Percentiles rank a stretch among this genome's conserved stretches.
Evolutionary conservation across 169 alveolate species (phyloP).

Genomic region (Eimeria maxima): DNA sequence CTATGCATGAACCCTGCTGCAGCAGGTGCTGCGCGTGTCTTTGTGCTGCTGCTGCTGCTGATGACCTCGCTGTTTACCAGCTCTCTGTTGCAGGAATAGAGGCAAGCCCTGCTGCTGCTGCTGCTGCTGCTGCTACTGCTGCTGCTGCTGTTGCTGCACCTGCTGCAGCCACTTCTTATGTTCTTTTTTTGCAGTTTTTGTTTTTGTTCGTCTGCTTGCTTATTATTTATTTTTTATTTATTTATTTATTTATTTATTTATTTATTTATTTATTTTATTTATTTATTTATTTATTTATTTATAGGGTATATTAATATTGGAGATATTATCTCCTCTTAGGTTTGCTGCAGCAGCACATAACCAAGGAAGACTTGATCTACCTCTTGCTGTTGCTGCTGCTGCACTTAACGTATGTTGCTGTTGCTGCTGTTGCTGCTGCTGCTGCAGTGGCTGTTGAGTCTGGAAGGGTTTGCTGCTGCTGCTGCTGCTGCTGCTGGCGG

Average conservation of each 20-base stretch:
- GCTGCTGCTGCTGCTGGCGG: constrained; percentile 20
- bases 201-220: background rate
- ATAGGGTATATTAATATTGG: background rate
- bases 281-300: background rate
- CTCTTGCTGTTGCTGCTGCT: constrained; percentile 53
- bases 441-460: background rate
- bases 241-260: too few relatives aligned
- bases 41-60: constrained; percentile 64
- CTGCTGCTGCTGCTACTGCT: background rate
- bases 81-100: constrained; percentile 28
- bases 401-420: constrained; percentile 28
- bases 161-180: too few relatives aligned
- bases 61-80: background rate
- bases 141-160: too few relatives aligned
- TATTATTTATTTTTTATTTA: background rate
- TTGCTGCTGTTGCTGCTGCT: constrained; percentile 49
- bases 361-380: background rate
- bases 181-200: background rate
- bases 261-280: background rate
- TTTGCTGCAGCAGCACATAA: background rate
- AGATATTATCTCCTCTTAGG: background rate
- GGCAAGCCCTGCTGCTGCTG: constrained; percentile 11
- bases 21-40: constrained; percentile 57
- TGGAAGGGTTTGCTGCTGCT: background rate
- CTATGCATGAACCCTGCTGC: constrained; percentile 43